A percentile compares a stretch with the other conserved stretches of the same genome.
phyloP scores from a whole-genome alignment of 352 stramenopile genomes.

The Albugo candida region DNA sequence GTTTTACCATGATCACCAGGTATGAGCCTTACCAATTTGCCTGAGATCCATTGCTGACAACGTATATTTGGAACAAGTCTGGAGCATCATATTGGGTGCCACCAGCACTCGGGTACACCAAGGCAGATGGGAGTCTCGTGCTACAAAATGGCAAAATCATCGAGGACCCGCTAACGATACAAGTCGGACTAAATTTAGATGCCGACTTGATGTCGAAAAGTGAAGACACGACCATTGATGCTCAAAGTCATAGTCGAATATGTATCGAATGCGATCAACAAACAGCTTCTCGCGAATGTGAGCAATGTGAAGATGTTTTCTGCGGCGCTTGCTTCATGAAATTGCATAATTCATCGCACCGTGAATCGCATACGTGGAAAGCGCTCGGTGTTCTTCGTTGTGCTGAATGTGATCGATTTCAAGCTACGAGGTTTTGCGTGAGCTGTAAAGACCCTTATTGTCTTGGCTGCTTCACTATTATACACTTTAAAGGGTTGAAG shows the following conservation, averaged over 20 bases:
- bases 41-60: constrained; percentile 1
- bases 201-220: not conserved
- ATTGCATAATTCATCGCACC: constrained; percentile 47
- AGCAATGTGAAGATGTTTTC: constrained; percentile 61
- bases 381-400: constrained; percentile 50
- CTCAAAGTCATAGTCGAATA: constrained; percentile 36
- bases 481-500: constrained; percentile 71
- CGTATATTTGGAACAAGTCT: constrained; percentile 16
- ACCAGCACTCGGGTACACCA: constrained; percentile 46
- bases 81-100: constrained; percentile 50
- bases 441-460: constrained; percentile 64
- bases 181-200: constrained; percentile 9
- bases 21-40: not conserved
- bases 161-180: constrained; percentile 18
- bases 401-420: constrained; percentile 74
- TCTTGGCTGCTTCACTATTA: constrained; percentile 64
- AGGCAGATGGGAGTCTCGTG: constrained; percentile 37
- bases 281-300: constrained; percentile 36
- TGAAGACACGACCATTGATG: constrained; percentile 3
- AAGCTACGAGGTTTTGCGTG: constrained; percentile 53
- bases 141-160: constrained; percentile 51
- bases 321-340: constrained; percentile 59
- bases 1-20: constrained; percentile 63
- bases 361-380: constrained; percentile 59
- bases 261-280: constrained; percentile 68